Conservation (phyloP, 2,329 filamentous ascomycete genomes). For the Aureobasidium subglaciale region DNA sequence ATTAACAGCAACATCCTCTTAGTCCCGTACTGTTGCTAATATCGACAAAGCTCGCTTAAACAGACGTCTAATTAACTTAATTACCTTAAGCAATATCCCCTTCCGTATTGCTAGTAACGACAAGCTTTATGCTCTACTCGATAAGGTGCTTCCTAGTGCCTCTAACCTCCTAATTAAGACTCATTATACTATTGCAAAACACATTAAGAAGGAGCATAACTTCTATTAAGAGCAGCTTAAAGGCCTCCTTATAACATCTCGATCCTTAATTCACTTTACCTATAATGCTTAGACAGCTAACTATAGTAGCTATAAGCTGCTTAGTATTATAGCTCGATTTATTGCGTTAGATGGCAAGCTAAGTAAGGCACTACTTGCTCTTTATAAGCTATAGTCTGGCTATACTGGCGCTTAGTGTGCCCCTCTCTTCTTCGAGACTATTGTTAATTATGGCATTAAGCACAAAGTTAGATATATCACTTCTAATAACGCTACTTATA, state of each 20-base stretch:
- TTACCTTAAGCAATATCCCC: neutral
- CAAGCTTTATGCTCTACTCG: neutral
- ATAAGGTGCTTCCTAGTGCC: neutral
- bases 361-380: neutral
- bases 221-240: neutral
- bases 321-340: neutral
- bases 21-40: neutral
- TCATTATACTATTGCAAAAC: neutral
- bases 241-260: neutral
- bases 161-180: neutral
- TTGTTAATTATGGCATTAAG: neutral
- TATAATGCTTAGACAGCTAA: neutral
- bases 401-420: neutral
- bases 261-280: neutral
- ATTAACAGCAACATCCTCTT: neutral
- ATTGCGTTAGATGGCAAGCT: neutral
- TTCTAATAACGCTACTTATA: neutral
- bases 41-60: neutral
- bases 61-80: neutral
- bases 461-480: neutral
- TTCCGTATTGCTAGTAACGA: neutral
- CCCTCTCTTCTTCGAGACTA: neutral
- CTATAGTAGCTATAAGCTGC: neutral
- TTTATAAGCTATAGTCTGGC: neutral
- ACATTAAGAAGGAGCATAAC: neutral